These are phyloP conservation scores for Puccinia sorghi DNA, from an alignment of 1,284 basidiomycete genomes.

Conservation along the genomic window DNA sequence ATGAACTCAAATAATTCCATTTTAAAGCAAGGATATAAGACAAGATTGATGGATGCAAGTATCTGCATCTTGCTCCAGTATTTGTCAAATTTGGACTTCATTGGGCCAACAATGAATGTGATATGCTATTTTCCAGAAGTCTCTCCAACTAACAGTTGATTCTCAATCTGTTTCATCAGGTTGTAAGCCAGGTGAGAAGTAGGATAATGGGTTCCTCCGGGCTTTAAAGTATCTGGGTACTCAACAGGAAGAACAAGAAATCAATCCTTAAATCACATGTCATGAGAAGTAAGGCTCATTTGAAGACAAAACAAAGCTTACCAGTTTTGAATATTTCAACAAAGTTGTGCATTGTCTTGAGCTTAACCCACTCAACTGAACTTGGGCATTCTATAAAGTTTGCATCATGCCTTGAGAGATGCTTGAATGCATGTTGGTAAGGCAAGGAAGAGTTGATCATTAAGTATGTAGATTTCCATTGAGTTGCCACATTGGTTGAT, in stretches of 20 bases:
- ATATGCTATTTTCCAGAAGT: neutral
- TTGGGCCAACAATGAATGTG: neutral
- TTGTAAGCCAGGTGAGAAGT: slow-evolving; percentile 12
- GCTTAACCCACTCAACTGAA: neutral
- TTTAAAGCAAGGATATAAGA: neutral
- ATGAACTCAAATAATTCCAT: neutral
- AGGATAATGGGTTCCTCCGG: neutral
- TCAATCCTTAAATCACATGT: neutral
- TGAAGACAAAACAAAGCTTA: neutral
- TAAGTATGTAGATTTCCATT: neutral
- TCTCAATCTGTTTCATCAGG: neutral
- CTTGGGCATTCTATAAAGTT: neutral
- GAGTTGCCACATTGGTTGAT: neutral
- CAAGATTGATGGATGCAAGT: neutral
- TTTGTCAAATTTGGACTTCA: neutral
- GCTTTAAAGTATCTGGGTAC: neutral
- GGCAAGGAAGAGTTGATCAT: neutral
- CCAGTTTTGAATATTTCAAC: neutral
- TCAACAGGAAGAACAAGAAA: neutral
- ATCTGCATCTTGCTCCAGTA: neutral
- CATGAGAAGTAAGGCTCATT: no score
- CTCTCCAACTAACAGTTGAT: neutral
- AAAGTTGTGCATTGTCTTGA: neutral
- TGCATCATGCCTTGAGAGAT: slow-evolving; percentile 1
- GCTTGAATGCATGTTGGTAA: neutral